A percentile compares a stretch with the other conserved stretches of the same genome.
Evolutionary conservation across 208 protist species (phyloP).

Genomic region (Wallacemonas rigidus): DNA sequence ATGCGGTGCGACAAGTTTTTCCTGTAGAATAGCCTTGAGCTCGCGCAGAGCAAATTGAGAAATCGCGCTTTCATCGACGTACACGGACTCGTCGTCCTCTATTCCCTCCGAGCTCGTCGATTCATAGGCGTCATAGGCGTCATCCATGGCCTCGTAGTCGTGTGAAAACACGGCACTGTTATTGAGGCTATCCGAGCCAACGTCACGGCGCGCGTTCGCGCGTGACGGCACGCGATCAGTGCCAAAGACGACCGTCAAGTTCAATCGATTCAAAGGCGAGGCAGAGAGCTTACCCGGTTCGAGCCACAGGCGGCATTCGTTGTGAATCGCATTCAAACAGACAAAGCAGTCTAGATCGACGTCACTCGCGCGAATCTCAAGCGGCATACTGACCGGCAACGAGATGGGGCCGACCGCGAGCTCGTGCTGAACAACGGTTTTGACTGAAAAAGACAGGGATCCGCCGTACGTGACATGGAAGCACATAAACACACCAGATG

Average conservation of each 20-base stretch:
- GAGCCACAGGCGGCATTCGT: constrained; percentile 65
- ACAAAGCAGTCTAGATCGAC: constrained; percentile 82
- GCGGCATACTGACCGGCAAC: constrained; percentile 64
- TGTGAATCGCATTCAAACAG: constrained; percentile 64
- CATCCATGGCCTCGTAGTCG: constrained; percentile 13
- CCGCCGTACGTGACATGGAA: constrained; percentile 88
- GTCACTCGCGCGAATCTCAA: constrained; percentile 55
- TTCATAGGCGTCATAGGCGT: constrained; percentile 8
- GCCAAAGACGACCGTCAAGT: constrained; percentile 62
- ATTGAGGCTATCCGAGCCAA: constrained; percentile 22
- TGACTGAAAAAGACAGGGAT: constrained; percentile 53
- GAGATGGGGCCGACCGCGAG: constrained; percentile 42
- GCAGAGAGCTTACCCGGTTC: constrained; percentile 64
- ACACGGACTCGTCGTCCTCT: constrained; percentile 37
- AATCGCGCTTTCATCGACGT: constrained; percentile 71
- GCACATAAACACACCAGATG: constrained; percentile 61
- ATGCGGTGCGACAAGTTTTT: constrained; percentile 75
- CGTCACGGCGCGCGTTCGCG: constrained; percentile 20
- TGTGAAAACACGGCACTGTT: background rate
- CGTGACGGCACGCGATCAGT: constrained; percentile 1
- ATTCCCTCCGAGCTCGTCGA: constrained; percentile 28
- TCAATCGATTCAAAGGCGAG: constrained; percentile 72
- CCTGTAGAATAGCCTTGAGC: constrained; percentile 60
- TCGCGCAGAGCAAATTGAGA: constrained; percentile 71
- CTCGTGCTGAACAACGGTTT: constrained; percentile 54